These are phyloP conservation scores for Picochlorum sp. DNA, from an alignment of 139 green algal species.

Conservation along the genomic window DNA sequence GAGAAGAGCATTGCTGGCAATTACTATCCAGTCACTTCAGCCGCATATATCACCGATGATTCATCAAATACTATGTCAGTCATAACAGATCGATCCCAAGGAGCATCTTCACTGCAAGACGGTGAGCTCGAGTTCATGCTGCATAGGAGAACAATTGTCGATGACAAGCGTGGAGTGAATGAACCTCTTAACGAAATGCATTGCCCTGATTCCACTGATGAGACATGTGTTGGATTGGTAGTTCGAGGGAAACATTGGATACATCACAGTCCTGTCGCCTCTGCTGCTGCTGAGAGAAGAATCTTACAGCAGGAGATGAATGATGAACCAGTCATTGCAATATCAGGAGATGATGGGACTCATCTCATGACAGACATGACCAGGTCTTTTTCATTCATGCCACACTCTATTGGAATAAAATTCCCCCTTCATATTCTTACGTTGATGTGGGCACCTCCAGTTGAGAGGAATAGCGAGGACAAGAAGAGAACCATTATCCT, in stretches of 20 bases:
- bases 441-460: too few species aligned
- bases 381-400: background rate
- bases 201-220: conserved; percentile 18
- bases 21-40: conserved; percentile 68
- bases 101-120: conserved; percentile 32
- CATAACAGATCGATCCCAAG: conserved; percentile 58
- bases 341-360: too few species aligned
- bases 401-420: background rate
- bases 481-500: too few species aligned
- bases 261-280: background rate
- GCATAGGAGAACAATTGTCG: conserved; percentile 39
- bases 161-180: conserved; percentile 54
- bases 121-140: conserved; percentile 56
- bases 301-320: conserved; percentile 1
- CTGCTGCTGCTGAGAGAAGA: background rate
- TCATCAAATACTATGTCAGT: conserved; percentile 26
- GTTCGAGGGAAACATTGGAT: background rate
- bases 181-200: conserved; percentile 68
- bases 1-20: conserved; percentile 52
- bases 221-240: background rate
- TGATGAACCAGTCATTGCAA: background rate
- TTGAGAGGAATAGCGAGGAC: too few species aligned
- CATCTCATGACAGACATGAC: background rate
- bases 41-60: conserved; percentile 34
- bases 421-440: too few species aligned